Base-by-base conservation (phyloP, 116 monocot species). In the Zostera marina region DNA sequence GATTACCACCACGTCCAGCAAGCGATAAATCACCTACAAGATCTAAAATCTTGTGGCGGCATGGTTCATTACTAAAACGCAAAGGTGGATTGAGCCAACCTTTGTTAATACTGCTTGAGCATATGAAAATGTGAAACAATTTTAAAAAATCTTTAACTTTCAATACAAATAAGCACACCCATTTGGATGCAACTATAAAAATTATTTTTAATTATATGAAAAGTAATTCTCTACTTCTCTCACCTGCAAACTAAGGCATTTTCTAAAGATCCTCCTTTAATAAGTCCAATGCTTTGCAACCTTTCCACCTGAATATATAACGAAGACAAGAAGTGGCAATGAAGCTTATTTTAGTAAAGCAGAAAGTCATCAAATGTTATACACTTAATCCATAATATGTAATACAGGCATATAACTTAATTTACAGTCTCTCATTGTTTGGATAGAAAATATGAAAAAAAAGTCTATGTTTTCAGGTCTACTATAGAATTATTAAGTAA, bases 201-300 rank as follows among this genome's bases (percentile, higher is more conserved):
- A n/a, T n/a, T n/a, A n/a, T 47, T 54, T 46, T 3, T 16, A 23
- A 22, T 25, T 5, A 14, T 40, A 44, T 42, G 44, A 14, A 53
- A 24, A 8, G 11, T 19, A n/a, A n/a, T n/a, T n/a, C n/a, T n/a
- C n/a, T 48, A 22, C 5, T 0, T 32, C 4, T 58, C 41, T 22
- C 61, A 89, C 96, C 96, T 89, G 85, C 96, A 96, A 66, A 96
- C 70, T 54, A 85, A 65, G 44, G 96, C 96, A 83, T 85, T 89
- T 67, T 85, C 83, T 20, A 49, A 42, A 32, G 82, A 80, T 17
- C 96, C 96, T 38, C 96, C 96, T 85, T 77, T 54, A 70, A 89
- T 83, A 10, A 96, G 76, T 41, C 82, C 85, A 76, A 67, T 69
- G 46, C 52, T 48, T 42, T 67, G 70, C 72, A 96, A 61, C 47